Evolutionary conservation across 2,329 filamentous ascomycete species (phyloP).

Genomic region (Pseudocercospora cruenta): DNA sequence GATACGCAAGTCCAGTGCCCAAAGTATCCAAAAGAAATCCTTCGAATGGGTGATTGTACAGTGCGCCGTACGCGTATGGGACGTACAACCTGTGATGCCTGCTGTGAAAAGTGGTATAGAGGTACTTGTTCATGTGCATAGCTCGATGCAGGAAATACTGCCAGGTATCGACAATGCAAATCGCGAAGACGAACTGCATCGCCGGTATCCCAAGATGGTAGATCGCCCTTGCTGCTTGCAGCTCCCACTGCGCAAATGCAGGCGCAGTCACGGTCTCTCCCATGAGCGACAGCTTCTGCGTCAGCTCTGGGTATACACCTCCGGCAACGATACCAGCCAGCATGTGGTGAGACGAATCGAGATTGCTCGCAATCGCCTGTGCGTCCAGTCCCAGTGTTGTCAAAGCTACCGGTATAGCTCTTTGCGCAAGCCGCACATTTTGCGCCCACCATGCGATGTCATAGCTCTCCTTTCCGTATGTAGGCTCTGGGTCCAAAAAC

Average conservation of each 20-base stretch:
- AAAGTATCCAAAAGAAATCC: slow-evolving; percentile 91
- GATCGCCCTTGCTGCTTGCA: slow-evolving; percentile 71
- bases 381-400: slow-evolving; percentile 76
- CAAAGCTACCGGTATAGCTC: slow-evolving; percentile 73
- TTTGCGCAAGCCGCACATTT: slow-evolving; percentile 76
- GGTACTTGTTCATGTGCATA: slow-evolving; percentile 97
- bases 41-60: slow-evolving; percentile 96
- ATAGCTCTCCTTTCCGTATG: slow-evolving; percentile 77
- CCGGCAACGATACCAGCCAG: slow-evolving; percentile 77
- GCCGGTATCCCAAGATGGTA: slow-evolving; percentile 79
- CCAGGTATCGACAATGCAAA: slow-evolving; percentile 88
- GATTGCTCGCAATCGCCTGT: slow-evolving; percentile 71
- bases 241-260: slow-evolving; percentile 82
- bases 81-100: slow-evolving; percentile 97
- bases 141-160: slow-evolving; percentile 95
- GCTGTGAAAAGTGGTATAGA: slow-evolving; percentile 92
- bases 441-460: slow-evolving; percentile 90
- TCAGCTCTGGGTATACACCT: slow-evolving; percentile 73
- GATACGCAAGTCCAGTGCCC: slow-evolving; percentile 82
- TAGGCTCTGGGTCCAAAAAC: slow-evolving; percentile 72
- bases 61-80: slow-evolving; percentile 92
- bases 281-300: slow-evolving; percentile 59
- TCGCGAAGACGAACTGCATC: slow-evolving; percentile 74
- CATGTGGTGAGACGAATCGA: slow-evolving; percentile 71
- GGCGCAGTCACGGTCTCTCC: slow-evolving; percentile 60